Conservation (phyloP, 306 rosid genomes). For the Quercus suber region DNA sequence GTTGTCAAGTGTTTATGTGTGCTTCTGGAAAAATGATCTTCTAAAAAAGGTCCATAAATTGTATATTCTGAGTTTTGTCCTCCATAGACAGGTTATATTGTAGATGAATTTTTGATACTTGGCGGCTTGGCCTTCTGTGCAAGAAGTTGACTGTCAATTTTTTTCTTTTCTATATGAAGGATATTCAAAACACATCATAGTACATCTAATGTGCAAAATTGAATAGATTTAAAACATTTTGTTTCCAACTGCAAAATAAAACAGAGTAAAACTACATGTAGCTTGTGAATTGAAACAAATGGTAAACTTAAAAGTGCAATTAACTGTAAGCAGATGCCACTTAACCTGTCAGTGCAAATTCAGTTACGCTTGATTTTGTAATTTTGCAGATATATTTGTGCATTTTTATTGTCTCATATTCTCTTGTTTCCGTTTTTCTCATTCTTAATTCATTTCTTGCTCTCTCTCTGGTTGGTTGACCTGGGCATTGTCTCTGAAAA, state of each 20-base stretch:
- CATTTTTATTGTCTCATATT: neutral
- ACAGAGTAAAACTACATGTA: too few relatives aligned
- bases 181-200: neutral
- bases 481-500: neutral
- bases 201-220: neutral
- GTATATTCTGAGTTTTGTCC: neutral
- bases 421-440: neutral
- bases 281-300: too few relatives aligned
- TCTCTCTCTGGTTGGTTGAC: neutral
- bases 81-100: neutral
- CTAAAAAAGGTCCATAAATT: neutral
- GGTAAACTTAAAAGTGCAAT: neutral
- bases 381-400: neutral
- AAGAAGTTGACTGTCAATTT: neutral
- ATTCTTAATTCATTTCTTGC: neutral
- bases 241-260: too few relatives aligned
- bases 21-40: neutral
- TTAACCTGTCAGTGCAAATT: neutral
- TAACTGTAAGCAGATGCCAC: neutral
- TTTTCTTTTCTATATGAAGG: neutral
- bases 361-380: too few relatives aligned
- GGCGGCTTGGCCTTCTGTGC: neutral
- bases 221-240: neutral
- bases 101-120: neutral
- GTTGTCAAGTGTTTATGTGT: neutral